Conservation (phyloP, 192 early-diverging fungal species). For the Coemansia sp. region DNA sequence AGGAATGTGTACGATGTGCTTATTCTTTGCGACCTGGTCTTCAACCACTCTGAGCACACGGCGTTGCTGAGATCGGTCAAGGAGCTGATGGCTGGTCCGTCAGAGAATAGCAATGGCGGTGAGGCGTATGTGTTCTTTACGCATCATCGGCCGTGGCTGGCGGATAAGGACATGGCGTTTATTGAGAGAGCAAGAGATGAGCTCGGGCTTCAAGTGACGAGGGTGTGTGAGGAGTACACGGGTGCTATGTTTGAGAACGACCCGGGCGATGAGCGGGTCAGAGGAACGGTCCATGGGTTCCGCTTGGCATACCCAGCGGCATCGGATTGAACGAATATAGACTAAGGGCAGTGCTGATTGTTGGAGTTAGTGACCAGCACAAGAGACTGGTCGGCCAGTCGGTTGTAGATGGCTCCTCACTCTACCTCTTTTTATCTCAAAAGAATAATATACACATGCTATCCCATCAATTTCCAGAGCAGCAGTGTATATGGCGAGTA, state of each 20-base stretch:
- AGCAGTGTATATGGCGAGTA: no score
- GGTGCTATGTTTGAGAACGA: constrained; percentile 87
- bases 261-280: constrained; percentile 68
- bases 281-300: constrained; percentile 80
- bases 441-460: no score
- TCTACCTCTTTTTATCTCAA: no score
- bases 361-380: no score
- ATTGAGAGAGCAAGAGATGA: constrained; percentile 68
- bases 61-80: constrained; percentile 68
- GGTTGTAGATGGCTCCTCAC: no score
- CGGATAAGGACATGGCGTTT: constrained; percentile 75
- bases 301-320: constrained; percentile 36
- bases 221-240: constrained; percentile 65
- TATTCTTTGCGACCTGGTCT: constrained; percentile 79
- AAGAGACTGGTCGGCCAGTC: no score
- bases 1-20: constrained; percentile 65
- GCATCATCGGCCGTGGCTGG: constrained; percentile 78
- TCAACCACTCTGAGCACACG: constrained; percentile 86
- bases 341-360: background rate
- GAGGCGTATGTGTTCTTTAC: constrained; percentile 76
- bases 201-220: constrained; percentile 65
- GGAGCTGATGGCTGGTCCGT: constrained; percentile 52
- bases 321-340: no score
- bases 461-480: no score
- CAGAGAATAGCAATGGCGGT: constrained; percentile 25